Evolutionary conservation across 371 early-diverging fungal species (phyloP), one percentile per base, ranked within the genome.

Genomic region (Mortierella sp.): DNA sequence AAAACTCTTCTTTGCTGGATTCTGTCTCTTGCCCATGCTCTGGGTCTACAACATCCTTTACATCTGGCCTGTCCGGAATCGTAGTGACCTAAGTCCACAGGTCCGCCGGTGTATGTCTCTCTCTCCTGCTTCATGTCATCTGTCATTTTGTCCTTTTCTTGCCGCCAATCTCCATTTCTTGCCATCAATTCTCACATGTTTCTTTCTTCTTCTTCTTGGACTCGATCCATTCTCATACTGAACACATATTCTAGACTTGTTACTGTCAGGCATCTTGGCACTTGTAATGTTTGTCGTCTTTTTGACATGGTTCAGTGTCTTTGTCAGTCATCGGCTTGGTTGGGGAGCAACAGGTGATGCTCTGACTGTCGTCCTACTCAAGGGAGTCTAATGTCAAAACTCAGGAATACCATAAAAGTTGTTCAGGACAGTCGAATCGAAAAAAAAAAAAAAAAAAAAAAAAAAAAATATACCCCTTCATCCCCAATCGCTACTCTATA

Each of bases 41-140:
- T 89, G 90, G 90, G 73, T 89, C 18, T 84, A 87, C 53, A 89
- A 89, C 60, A 76, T 87, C 64, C 65, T 87, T n/a, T 88, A 88
- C 60, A 72, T 88, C 55, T 87, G 83, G 72, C 84, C 82, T 9
- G 76, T 83, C 4, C 77, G 75, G 29, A 75, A 75, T n/a, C 62
- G 82, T 4, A 45, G 23, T 16, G 80, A 82, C 47, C 80, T 85
- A 28, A 83, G 85, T 19, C 79, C 76, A 14, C 82, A 82, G 57
- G 80, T 89, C 25, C 83, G 82, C 46, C 80, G 81, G 47, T 87
- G 89, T 88, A 87, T 76, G 75, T 62, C 29, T 4, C n/a, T 16
- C 30, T n/a, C 12, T 4, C 18, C 4, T 18, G 0, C n/a, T 28
- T 60, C 44, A 25, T 53, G 15, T 48, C 37, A 11, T 23, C 16